Evolutionary conservation across 2,329 filamentous ascomycete species (phyloP), one percentile per base, ranked within the genome.

Genomic region (Trichoderma citrinoviride): DNA sequence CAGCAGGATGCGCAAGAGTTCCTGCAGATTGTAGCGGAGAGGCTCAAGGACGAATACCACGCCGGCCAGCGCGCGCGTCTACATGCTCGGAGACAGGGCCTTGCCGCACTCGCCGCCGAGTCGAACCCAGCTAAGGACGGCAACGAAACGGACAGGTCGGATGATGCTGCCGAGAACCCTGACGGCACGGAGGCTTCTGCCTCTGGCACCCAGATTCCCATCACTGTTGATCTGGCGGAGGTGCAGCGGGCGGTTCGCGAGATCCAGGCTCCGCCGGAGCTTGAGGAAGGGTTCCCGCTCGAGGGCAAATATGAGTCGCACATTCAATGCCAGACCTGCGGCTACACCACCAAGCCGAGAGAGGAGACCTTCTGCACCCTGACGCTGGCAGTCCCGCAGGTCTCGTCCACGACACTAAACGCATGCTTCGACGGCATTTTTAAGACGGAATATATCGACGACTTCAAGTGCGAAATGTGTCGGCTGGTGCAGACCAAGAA

Each of bases 1-100:
- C 95, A 99, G 77, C 95, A 99, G 77, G 95, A 99, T 79, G 95
- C 95, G 12, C 95, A 99, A 74, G 95, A 99, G 76, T 97, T 99
- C 68, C 79, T 99, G 64, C 95, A 99, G 78, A 89, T 98, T 56
- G 90, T 99, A 14, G 90, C 92, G 3, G 94, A 99, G 79, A 85
- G 94, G 60, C 81, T 99, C 64, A 93, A 92, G 72, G 95, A 99
- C 73, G 95, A 99, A 77, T 97, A 97, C 72, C 89, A 96, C 74
- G 93, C 93, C 4, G 93, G 92, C 1, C 84, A 86, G 71, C 86
- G 90, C 73, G 93, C 92, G 14, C 84, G 93, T 68, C 80, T 79
- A 52, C 82, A 85, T 65, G 87, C 87, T 54, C 76, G 74, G 69
- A 70, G 75, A 69, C 66, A 76, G 68, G 52, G 72, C 37, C 40